Percentiles rank a stretch among this genome's conserved stretches.
phyloP scores from a whole-genome alignment of 2,329 filamentous ascomycete species.

The Venturia oleaginea region DNA sequence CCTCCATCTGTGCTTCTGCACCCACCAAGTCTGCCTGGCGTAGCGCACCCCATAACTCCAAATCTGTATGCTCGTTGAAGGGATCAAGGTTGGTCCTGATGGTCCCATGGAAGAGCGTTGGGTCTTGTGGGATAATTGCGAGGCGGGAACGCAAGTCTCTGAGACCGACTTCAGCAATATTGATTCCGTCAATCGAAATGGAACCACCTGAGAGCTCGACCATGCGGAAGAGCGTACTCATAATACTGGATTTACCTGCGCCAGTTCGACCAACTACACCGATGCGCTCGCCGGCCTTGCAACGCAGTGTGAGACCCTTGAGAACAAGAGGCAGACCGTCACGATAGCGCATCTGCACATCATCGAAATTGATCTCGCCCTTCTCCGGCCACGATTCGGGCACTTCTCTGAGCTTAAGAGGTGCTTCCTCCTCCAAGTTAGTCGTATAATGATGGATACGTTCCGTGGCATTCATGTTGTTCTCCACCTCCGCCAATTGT shows the following conservation, averaged over 20 bases:
- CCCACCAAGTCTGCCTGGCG: constrained; percentile 64
- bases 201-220: constrained; percentile 38
- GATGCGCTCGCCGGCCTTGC: constrained; percentile 67
- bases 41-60: constrained; percentile 69
- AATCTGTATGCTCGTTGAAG: constrained; percentile 67
- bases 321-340: constrained; percentile 40
- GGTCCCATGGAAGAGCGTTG: constrained; percentile 73
- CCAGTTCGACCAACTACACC: constrained; percentile 76
- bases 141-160: constrained; percentile 67
- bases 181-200: constrained; percentile 41
- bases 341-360: constrained; percentile 45
- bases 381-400: constrained; percentile 72
- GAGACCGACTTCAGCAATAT: constrained; percentile 64
- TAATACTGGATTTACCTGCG: constrained; percentile 75
- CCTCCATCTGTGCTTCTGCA: constrained; percentile 36
- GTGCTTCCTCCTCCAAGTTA: constrained; percentile 79
- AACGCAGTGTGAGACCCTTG: constrained; percentile 51
- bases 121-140: constrained; percentile 77
- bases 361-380: constrained; percentile 54
- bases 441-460: constrained; percentile 84
- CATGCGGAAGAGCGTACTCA: constrained; percentile 72
- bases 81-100: constrained; percentile 73
- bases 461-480: constrained; percentile 96
- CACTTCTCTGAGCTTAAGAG: constrained; percentile 64
- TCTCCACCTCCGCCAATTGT: constrained; percentile 91